phyloP scores from a whole-genome alignment of 768 basidiomycete genomes.

The Collybia mongolica region DNA sequence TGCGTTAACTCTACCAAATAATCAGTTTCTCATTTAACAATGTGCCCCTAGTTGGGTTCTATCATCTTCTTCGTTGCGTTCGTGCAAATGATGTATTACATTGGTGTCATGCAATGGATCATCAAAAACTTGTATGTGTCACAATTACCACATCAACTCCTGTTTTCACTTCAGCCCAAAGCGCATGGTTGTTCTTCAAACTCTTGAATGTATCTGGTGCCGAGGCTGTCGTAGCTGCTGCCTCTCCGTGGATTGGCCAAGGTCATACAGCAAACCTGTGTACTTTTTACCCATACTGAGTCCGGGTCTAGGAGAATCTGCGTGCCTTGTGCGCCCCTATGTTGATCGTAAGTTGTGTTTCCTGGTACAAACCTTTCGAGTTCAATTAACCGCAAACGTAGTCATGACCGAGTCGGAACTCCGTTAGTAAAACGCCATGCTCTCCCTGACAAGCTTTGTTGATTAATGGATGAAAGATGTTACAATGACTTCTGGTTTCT shows the following conservation, averaged over 20 bases:
- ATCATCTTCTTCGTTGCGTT: conserved; percentile 96
- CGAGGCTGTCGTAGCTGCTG: conserved; percentile 89
- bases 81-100: conserved; percentile 87
- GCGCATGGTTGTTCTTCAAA: conserved; percentile 94
- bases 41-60: conserved; percentile 49
- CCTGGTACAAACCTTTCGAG: conserved; percentile 5
- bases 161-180: conserved; percentile 16
- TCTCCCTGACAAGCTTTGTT: neutral
- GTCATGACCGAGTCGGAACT: conserved; percentile 85
- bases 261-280: conserved; percentile 32
- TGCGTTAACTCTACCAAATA: conserved; percentile 28
- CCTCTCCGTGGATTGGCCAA: conserved; percentile 92
- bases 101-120: conserved; percentile 94
- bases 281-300: neutral
- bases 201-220: conserved; percentile 91
- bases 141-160: too few species aligned
- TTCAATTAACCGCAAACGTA: conserved; percentile 10
- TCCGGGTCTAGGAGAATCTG: conserved; percentile 57
- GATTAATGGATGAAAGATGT: conserved; percentile 40
- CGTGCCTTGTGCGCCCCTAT: conserved; percentile 82
- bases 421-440: conserved; percentile 32
- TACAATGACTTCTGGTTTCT: conserved; percentile 90
- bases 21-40: conserved; percentile 1
- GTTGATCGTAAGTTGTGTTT: conserved; percentile 49
- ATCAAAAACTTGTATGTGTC: conserved; percentile 72